Base-by-base conservation (phyloP, 345 rosid genomes). In the Hevea brasiliensis region DNA sequence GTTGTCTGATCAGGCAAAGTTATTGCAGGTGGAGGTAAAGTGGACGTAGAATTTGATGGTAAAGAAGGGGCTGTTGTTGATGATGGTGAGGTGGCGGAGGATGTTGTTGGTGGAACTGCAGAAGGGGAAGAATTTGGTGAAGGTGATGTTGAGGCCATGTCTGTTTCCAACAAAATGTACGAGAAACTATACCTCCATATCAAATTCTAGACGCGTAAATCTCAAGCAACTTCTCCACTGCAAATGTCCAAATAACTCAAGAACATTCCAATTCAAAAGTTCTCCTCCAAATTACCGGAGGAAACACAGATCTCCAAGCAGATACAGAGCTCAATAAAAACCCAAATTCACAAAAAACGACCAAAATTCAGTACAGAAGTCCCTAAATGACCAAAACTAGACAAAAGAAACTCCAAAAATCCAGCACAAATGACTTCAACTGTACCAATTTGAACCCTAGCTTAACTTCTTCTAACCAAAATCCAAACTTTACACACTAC, bases 111-210 rank as follows among this genome's bases (percentile, higher is more conserved):
- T 48, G 79, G 65, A 60, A 72, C 54, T 48, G 53, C 48, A 65
- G 85, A 73, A 72, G 86, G 80, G 42, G 82, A 53, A 74, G 82
- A 80, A 54, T 67, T 71, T 73, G 89, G 76, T 75, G 84, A 74
- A 29, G 90, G 84, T 75, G 82, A 72, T 74, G 84, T 44, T 75
- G 85, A 84, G 79, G 82, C 82, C 92, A 91, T 91, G 59, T 68
- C 79, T 54, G 21, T 50, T 47, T 69, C 64, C n/a, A n/a, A 35
- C 56, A 64, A 37, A 35, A 67, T 23, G 67, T 59, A 57, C 65
- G 41, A 65, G 59, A 61, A 55, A 63, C 77, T 73, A 80, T 24
- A 72, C 24, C 40, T 59, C 69, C 85, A 75, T 70, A 68, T 61
- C 74, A 40, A 65, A 53, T 17, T n/a, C 23, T 24, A 24, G 27